These are phyloP conservation scores for Gynochthodes officinalis DNA, from an alignment of 257 asterid genomes.

Conservation along the genomic window DNA sequence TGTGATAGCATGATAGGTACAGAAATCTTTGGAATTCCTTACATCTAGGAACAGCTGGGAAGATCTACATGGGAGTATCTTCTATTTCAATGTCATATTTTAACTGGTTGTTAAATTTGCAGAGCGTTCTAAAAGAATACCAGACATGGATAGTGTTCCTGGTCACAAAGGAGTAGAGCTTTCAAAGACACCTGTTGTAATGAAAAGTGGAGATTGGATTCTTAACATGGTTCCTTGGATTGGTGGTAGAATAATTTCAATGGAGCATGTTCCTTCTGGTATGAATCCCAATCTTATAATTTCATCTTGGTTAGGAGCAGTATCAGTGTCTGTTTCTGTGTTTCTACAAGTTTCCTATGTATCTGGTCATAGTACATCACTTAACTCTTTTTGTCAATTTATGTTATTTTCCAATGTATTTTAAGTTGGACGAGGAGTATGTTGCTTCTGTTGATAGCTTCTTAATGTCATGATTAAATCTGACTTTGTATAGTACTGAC, in stretches of 20 bases:
- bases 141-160: slow-evolving; percentile 50
- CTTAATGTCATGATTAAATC: background rate
- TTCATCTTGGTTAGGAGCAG: background rate
- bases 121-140: slow-evolving; percentile 67
- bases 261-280: slow-evolving; percentile 94
- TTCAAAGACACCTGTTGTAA: slow-evolving; percentile 63
- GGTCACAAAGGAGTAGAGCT: slow-evolving; percentile 77
- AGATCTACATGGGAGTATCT: background rate
- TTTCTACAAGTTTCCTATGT: background rate
- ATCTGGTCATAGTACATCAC: background rate
- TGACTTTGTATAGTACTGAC: background rate
- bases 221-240: slow-evolving; percentile 91
- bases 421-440: background rate
- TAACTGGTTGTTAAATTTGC: slow-evolving; percentile 28
- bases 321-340: background rate
- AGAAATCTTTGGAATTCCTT: background rate
- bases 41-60: background rate
- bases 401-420: background rate
- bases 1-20: background rate
- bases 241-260: slow-evolving; percentile 93
- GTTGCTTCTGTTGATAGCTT: background rate
- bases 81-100: background rate
- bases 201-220: slow-evolving; percentile 83
- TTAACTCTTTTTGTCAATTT: background rate
- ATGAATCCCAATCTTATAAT: slow-evolving; percentile 6